These are phyloP conservation scores for Mycena belliarum DNA, from an alignment of 768 basidiomycete species.

Conservation along the genomic window DNA sequence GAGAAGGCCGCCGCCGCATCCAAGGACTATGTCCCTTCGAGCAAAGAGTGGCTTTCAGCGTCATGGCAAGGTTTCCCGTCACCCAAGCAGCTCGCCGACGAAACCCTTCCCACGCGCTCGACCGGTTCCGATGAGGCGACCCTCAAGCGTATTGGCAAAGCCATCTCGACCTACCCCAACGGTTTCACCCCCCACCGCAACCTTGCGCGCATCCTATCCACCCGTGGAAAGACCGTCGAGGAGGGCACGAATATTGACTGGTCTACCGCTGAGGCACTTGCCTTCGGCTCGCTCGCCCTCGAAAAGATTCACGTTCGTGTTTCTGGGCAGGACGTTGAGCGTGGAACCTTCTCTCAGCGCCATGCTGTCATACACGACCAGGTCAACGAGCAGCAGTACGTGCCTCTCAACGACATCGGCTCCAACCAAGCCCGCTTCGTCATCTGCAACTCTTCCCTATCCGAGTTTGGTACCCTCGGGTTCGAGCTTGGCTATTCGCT, in stretches of 20 bases:
- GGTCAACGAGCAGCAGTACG: conserved; percentile 84
- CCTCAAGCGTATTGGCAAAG: conserved; percentile 83
- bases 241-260: conserved; percentile 95
- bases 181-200: conserved; percentile 90
- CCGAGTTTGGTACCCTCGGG: conserved; percentile 92
- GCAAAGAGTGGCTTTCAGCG: conserved; percentile 96
- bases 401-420: conserved; percentile 87
- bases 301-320: conserved; percentile 94
- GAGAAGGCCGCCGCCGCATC: conserved; percentile 93
- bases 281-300: conserved; percentile 89
- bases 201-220: conserved; percentile 86
- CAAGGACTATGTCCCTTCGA: conserved; percentile 94
- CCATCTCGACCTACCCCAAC: conserved; percentile 82
- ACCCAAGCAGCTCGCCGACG: conserved; percentile 91
- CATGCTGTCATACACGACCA: conserved; percentile 98
- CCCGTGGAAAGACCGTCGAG: conserved; percentile 87
- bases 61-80: conserved; percentile 99
- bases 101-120: conserved; percentile 84
- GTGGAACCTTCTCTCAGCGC: conserved; percentile 98
- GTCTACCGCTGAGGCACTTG: conserved; percentile 97
- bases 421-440: conserved; percentile 90
- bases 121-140: conserved; percentile 80
- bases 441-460: conserved; percentile 94
- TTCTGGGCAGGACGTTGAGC: conserved; percentile 97
- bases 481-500: conserved; percentile 99